Base-by-base conservation (phyloP, 31 red algal species). In the Odonthalia washingtoniensis region DNA sequence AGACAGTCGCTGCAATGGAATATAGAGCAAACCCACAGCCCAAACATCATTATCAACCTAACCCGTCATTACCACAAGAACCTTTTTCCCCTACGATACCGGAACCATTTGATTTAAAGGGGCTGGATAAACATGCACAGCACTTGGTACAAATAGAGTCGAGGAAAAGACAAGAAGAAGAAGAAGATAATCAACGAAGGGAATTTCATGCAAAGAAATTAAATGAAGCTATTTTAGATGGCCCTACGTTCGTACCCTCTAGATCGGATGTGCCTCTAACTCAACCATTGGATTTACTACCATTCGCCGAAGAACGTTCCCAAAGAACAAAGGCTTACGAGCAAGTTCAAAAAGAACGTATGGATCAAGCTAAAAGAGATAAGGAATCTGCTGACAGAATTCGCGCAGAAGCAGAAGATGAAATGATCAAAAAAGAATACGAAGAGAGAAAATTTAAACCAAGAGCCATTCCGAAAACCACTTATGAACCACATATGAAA, bases 171-270 rank as follows among this genome's bases (percentile, higher is more conserved):
- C 31, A 26, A 1, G 78, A 90, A 44, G 78, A 74, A 18, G 52
- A 75, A 49, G 87, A 82, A 43, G 66, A 75, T 12, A 49, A 45
- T 42, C 43, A 57, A 6, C 32, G 78, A 26, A 64, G 87, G 3
- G 52, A 41, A 49, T 37, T 90, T 24, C 44, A 60, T 27, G 66
- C 79, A 16, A 18, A 69, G 21, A n/a, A 38, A 78, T 63, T 90
- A 46, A 44, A 65, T 2, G 77, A 64, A 37, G 78, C 80, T 36
- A 90, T 90, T 32, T 40, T 90, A n/a, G 67, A 83, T 5, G 87
- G 87, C 18, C 87, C 87, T 57, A 90, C 87, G 44, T 90, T 90
- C 44, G 87, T 90, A 4, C 67, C 87, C 0, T 42, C 44, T 24
- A 30, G 42, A 46, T 44, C 53, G 18, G 60, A 42, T 24, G 61